Percentiles rank a stretch among this genome's conserved stretches.
Evolutionary conservation across 2,329 filamentous ascomycete species (phyloP).

Genomic region (Colletotrichum filicis): DNA sequence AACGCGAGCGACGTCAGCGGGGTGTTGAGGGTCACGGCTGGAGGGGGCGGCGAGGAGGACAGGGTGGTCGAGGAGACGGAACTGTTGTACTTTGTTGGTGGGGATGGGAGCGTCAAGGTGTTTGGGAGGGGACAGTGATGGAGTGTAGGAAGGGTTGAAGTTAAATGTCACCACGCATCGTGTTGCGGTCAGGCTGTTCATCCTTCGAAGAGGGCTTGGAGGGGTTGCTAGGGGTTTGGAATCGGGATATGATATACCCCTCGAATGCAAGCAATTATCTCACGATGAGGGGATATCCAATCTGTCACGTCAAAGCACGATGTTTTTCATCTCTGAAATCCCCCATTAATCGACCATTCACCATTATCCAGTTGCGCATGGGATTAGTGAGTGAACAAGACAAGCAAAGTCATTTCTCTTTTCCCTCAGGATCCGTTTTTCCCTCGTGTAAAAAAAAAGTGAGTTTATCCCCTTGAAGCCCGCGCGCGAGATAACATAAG

Average conservation of each 20-base stretch:
- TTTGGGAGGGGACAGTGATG: slow-evolving; percentile 81
- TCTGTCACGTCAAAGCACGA: background rate
- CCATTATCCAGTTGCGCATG: background rate
- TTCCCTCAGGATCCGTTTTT: slow-evolving; percentile 27
- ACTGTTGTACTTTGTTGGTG: slow-evolving; percentile 82
- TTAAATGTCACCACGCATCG: background rate
- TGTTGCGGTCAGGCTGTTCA: no score
- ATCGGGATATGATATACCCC: no score
- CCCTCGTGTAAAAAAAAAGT: slow-evolving; percentile 20
- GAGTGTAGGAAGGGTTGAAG: no score
- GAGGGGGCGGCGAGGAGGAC: slow-evolving; percentile 46
- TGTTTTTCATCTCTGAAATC: background rate
- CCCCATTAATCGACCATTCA: background rate
- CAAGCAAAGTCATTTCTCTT: slow-evolving; percentile 28
- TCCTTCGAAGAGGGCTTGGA: background rate
- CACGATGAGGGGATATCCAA: background rate
- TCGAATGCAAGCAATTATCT: no score
- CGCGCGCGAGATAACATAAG: slow-evolving; percentile 20
- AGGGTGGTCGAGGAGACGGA: slow-evolving; percentile 69
- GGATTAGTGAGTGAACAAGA: slow-evolving; percentile 6
- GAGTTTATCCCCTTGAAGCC: background rate
- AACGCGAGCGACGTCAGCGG: slow-evolving; percentile 92
- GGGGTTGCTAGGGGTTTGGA: background rate
- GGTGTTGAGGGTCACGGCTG: slow-evolving; percentile 79
- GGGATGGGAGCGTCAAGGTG: slow-evolving; percentile 82